phyloP scores from a whole-genome alignment of 2,329 filamentous ascomycete genomes.

The Colletotrichum graminicola region DNA sequence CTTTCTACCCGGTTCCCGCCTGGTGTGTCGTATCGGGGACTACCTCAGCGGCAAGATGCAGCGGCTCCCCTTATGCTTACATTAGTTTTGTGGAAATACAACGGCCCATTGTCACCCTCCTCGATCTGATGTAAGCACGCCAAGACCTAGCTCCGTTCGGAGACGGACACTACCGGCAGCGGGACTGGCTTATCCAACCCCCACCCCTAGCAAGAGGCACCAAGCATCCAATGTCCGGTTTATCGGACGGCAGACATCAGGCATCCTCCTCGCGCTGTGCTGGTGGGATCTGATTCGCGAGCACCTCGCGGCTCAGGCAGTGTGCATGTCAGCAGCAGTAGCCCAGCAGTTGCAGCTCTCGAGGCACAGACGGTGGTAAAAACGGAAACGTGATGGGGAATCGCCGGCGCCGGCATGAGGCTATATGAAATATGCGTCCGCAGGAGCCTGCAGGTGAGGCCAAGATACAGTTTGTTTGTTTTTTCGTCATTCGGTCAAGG shows the following conservation, averaged over 20 bases:
- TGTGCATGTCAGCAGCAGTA: no score
- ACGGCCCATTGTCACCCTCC: background rate
- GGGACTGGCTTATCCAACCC: no score
- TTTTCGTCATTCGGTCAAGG: no score
- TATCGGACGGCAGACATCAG: background rate
- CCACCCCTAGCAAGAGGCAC: no score
- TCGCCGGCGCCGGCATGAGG: conserved; percentile 12
- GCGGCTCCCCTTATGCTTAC: background rate
- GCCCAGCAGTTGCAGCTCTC: background rate
- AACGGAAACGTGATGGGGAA: background rate
- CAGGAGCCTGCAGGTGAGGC: background rate
- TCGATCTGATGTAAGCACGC: background rate
- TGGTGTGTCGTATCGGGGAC: background rate
- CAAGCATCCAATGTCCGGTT: background rate
- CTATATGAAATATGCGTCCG: background rate
- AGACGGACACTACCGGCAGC: background rate
- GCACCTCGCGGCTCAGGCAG: background rate
- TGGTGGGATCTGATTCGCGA: background rate
- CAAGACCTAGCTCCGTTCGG: background rate
- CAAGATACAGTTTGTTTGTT: no score
- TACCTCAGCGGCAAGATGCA: background rate
- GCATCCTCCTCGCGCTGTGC: background rate
- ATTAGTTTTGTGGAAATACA: background rate
- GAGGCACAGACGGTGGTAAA: background rate
- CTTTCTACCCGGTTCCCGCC: background rate